These are phyloP conservation scores for Purshia tridentata DNA, from an alignment of 306 rosid species.

Conservation along the genomic window DNA sequence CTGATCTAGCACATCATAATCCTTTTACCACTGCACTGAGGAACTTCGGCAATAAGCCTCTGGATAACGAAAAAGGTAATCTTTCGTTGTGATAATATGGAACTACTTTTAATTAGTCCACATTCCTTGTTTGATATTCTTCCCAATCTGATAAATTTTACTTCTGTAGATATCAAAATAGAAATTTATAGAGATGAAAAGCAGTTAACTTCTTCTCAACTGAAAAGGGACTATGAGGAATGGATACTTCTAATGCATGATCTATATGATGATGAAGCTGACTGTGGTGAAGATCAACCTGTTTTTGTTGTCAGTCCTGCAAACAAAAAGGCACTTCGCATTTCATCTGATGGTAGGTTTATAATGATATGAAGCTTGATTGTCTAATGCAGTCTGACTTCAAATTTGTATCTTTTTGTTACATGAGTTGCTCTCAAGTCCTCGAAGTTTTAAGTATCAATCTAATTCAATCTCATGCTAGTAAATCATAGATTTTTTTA, in stretches of 20 bases:
- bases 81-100: neutral
- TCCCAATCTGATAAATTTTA: constrained; percentile 14
- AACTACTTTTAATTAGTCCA: neutral
- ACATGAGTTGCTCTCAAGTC: neutral
- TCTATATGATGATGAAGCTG: constrained; percentile 51
- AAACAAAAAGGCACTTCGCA: constrained; percentile 43
- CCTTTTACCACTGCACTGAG: constrained; percentile 51
- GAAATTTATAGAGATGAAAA: constrained; percentile 36
- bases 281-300: constrained; percentile 54
- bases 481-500: constrained; percentile 1
- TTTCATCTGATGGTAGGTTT: constrained; percentile 52
- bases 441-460: neutral
- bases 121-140: constrained; percentile 7
- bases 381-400: neutral
- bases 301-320: constrained; percentile 40
- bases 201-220: constrained; percentile 30
- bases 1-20: constrained; percentile 53
- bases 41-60: constrained; percentile 43
- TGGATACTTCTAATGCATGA: constrained; percentile 63
- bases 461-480: constrained; percentile 1
- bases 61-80: constrained; percentile 44
- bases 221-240: constrained; percentile 48
- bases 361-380: neutral
- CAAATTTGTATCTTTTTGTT: neutral
- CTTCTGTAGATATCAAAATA: constrained; percentile 30